Percentiles rank a stretch among this genome's conserved stretches.
Evolutionary conservation across 1,139 yeast species (phyloP).

Genomic region (Pichia sp.): DNA sequence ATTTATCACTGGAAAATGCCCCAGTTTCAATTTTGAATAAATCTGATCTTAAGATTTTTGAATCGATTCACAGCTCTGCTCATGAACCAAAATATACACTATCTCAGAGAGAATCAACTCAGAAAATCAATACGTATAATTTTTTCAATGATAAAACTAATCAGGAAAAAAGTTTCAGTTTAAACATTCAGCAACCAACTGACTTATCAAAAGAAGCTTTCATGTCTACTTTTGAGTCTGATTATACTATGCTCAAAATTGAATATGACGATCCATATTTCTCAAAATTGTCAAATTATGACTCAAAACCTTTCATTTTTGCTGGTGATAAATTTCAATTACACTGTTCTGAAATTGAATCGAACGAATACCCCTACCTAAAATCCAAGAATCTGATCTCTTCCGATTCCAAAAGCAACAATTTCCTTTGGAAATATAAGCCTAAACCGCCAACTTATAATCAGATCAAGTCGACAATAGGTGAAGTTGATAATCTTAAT

Average conservation of each 20-base stretch:
- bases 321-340: slow-evolving; percentile 57
- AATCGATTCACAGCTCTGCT: slow-evolving; percentile 1
- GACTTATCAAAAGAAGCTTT: slow-evolving; percentile 12
- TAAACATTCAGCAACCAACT: slow-evolving; percentile 15
- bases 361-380: slow-evolving; percentile 1
- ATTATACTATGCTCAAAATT: slow-evolving; percentile 39
- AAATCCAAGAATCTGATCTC: neutral
- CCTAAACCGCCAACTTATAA: slow-evolving; percentile 33
- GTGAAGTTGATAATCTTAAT: neutral
- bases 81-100: neutral
- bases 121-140: neutral
- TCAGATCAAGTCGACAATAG: neutral
- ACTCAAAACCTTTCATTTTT: slow-evolving; percentile 47
- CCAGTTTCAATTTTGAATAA: neutral
- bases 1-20: too few species aligned
- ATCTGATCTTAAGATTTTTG: slow-evolving; percentile 1
- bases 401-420: neutral
- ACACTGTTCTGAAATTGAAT: slow-evolving; percentile 22
- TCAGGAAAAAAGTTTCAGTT: slow-evolving; percentile 1
- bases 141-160: slow-evolving; percentile 1
- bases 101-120: neutral
- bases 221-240: slow-evolving; percentile 17
- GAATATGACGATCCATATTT: slow-evolving; percentile 60
- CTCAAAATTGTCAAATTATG: slow-evolving; percentile 42
- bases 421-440: slow-evolving; percentile 30